phyloP scores from a whole-genome alignment of 345 rosid species.

The Citrus maxima region DNA sequence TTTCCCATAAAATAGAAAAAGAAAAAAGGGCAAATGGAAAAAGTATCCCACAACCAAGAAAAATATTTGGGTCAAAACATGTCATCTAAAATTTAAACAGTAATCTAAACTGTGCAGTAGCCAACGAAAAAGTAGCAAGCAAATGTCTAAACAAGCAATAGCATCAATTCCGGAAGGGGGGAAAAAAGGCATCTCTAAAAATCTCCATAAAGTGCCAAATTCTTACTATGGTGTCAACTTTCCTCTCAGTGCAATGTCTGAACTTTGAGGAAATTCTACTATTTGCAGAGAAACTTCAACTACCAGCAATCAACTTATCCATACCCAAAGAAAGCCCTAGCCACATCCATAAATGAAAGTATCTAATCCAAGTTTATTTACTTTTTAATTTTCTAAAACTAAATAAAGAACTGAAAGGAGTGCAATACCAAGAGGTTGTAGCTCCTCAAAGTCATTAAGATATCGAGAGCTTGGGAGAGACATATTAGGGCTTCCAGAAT shows the following conservation, averaged over 20 bases:
- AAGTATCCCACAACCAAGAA: not conserved
- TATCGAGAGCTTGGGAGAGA: constrained; percentile 79
- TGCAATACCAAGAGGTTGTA: constrained; percentile 71
- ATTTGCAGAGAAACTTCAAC: constrained; percentile 4
- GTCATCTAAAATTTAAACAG: not conserved
- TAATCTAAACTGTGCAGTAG: not conserved
- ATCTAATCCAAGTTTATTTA: not conserved
- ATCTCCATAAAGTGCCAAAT: not conserved
- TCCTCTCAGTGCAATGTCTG: not conserved
- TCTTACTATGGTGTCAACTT: not conserved
- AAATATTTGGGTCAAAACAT: not conserved
- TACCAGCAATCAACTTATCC: constrained; percentile 6
- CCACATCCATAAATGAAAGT: not conserved
- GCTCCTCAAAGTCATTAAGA: constrained; percentile 94
- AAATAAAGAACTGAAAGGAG: constrained; percentile 7
- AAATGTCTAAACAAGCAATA: not conserved
- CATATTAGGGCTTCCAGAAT: constrained; percentile 43
- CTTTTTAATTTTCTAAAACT: constrained; percentile 2
- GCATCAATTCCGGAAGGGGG: not conserved
- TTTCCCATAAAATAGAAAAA: not conserved
- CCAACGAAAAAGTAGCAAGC: too few species aligned
- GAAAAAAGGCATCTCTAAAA: not conserved
- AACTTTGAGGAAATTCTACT: not conserved
- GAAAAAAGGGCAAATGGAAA: not conserved
- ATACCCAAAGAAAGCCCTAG: not conserved